These are phyloP conservation scores for Paragyromitra xinjiangensis DNA, from an alignment of 495 filamentous ascomycete species.

Conservation along the genomic window DNA sequence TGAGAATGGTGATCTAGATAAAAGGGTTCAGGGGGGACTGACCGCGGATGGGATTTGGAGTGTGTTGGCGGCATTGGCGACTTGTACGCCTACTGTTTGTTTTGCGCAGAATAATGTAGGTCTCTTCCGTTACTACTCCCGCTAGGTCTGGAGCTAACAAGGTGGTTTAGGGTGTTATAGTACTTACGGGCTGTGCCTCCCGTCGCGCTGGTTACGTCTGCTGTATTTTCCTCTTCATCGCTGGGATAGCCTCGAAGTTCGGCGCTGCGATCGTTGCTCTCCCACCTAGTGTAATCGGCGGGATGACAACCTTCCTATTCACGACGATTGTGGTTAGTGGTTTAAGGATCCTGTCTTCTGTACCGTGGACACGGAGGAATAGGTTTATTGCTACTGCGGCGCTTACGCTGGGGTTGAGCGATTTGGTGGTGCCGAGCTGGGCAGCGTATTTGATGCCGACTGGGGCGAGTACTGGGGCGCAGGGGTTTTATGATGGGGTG, in stretches of 20 bases:
- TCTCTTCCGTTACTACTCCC: background rate
- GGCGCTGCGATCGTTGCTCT: slow-evolving; percentile 59
- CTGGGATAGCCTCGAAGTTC: slow-evolving; percentile 59
- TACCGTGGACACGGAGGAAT: slow-evolving; percentile 59
- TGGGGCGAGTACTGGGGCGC: slow-evolving; percentile 37
- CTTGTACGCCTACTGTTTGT: slow-evolving; percentile 59
- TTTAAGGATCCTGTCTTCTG: slow-evolving; percentile 57
- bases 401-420: slow-evolving; percentile 58
- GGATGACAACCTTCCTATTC: slow-evolving; percentile 62
- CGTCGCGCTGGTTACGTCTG: slow-evolving; percentile 64
- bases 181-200: slow-evolving; percentile 60
- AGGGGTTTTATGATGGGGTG: slow-evolving; percentile 59
- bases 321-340: slow-evolving; percentile 60
- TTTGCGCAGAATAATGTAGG: slow-evolving; percentile 60
- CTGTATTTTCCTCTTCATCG: slow-evolving; percentile 58
- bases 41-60: slow-evolving; percentile 59
- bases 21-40: slow-evolving; percentile 59
- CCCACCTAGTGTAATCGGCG: slow-evolving; percentile 59
- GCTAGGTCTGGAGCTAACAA: background rate
- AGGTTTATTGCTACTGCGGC: slow-evolving; percentile 60
- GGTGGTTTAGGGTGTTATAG: slow-evolving; percentile 56
- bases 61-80: slow-evolving; percentile 58
- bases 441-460: slow-evolving; percentile 54
- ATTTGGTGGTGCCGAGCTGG: slow-evolving; percentile 60
- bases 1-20: slow-evolving; percentile 49